Evolutionary conservation across 2,329 filamentous ascomycete genomes (phyloP).

Genomic region (Pyricularia sp.): DNA sequence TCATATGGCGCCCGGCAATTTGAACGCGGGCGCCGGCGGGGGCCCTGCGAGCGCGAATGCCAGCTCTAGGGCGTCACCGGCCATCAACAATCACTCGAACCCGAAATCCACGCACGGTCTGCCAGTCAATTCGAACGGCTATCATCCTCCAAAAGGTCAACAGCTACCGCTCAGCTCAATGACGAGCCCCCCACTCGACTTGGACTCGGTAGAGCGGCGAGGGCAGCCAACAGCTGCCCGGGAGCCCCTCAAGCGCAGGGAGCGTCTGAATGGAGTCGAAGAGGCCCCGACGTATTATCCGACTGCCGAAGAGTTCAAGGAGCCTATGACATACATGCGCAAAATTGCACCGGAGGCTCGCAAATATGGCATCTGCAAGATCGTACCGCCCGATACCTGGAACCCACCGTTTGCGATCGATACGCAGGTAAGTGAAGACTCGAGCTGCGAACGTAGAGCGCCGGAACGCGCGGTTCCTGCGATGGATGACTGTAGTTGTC

Average conservation of each 20-base stretch:
- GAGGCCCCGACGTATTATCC: constrained; percentile 89
- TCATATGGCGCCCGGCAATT: constrained; percentile 5
- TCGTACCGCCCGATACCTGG: constrained; percentile 90
- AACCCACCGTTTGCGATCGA: constrained; percentile 94
- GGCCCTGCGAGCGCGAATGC: constrained; percentile 27
- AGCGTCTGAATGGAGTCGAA: constrained; percentile 72
- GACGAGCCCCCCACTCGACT: constrained; percentile 58
- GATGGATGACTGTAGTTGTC: background rate
- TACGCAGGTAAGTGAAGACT: constrained; percentile 63
- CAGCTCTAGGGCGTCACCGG: constrained; percentile 43
- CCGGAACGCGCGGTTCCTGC: background rate
- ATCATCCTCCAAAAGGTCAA: constrained; percentile 40
- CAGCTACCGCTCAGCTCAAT: constrained; percentile 47
- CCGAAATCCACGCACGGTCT: constrained; percentile 35
- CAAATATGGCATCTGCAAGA: constrained; percentile 88
- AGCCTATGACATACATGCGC: constrained; percentile 86
- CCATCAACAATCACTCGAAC: constrained; percentile 25
- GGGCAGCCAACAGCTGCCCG: constrained; percentile 70
- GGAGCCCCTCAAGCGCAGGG: constrained; percentile 67
- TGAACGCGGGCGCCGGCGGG: background rate
- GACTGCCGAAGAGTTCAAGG: constrained; percentile 87
- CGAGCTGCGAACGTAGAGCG: background rate
- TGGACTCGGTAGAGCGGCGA: constrained; percentile 84
- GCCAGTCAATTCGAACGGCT: constrained; percentile 44
- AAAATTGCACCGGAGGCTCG: constrained; percentile 82